These are phyloP conservation scores for Passalora sequoiae DNA, from an alignment of 2,329 filamentous ascomycete genomes.

Conservation along the genomic window DNA sequence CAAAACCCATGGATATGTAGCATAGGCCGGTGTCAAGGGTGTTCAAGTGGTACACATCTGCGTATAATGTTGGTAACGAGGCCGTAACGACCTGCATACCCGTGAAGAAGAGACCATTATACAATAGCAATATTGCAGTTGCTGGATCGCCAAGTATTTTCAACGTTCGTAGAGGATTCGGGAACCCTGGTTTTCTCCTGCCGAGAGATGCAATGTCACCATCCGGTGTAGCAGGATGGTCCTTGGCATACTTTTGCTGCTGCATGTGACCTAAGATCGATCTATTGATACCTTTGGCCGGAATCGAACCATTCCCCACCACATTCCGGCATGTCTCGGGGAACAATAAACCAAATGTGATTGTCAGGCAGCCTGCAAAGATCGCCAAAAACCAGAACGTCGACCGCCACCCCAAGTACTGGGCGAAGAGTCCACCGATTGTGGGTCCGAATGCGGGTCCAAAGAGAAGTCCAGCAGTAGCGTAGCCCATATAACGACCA, in stretches of 20 bases:
- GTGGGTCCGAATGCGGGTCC: conserved; percentile 22
- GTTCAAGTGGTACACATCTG: conserved; percentile 33
- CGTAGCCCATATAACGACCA: conserved; percentile 38
- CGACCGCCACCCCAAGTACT: conserved; percentile 35
- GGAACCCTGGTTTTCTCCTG: conserved; percentile 28
- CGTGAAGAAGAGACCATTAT: conserved; percentile 38
- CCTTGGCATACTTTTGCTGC: conserved; percentile 14
- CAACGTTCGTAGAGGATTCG: conserved; percentile 36
- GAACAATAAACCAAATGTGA: conserved; percentile 30
- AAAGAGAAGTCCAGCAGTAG: conserved; percentile 20
- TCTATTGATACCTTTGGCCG: conserved; percentile 24
- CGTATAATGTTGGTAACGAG: conserved; percentile 41
- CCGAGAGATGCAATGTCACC: conserved; percentile 10
- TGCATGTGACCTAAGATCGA: conserved; percentile 28
- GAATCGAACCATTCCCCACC: conserved; percentile 37
- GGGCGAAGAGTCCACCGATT: conserved; percentile 31
- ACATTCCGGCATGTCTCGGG: conserved; percentile 40
- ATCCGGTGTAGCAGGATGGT: conserved; percentile 5
- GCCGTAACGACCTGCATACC: conserved; percentile 46
- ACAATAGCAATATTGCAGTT: conserved; percentile 24
- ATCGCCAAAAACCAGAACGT: conserved; percentile 44
- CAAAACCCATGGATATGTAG: conserved; percentile 36
- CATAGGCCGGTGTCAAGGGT: conserved; percentile 25
- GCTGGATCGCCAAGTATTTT: conserved; percentile 6
- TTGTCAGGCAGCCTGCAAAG: conserved; percentile 33